These are phyloP conservation scores for Linnemannia zychae DNA, from an alignment of 192 early-diverging fungal species.

Conservation along the genomic window DNA sequence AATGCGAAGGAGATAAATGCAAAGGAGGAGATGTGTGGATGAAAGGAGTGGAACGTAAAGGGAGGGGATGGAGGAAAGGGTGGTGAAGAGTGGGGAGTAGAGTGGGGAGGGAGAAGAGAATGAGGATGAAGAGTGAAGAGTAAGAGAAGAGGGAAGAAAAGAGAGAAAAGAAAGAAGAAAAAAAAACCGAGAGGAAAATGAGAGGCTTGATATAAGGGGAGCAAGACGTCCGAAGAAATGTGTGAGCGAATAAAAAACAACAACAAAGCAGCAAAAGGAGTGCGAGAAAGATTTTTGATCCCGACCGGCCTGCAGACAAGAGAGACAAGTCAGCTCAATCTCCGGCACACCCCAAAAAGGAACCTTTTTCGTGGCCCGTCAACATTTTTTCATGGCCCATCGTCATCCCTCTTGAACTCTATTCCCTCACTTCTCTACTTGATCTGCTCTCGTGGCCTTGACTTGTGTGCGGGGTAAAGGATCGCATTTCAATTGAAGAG, in stretches of 20 bases:
- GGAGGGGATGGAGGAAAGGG: not conserved
- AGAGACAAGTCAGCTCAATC: constrained; percentile 13
- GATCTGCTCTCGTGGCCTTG: not conserved
- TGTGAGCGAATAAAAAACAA: constrained; percentile 1
- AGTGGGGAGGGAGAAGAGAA: constrained; percentile 9
- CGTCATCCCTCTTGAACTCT: constrained; percentile 2
- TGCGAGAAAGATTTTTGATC: not conserved
- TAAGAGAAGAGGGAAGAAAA: constrained; percentile 7
- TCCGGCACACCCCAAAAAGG: constrained; percentile 39
- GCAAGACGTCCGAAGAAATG: constrained; percentile 15
- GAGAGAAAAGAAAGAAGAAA: not conserved
- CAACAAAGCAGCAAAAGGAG: not conserved
- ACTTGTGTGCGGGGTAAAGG: not conserved
- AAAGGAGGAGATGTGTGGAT: constrained; percentile 2
- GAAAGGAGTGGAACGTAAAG: not conserved
- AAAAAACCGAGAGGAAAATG: not conserved
- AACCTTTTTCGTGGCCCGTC: constrained; percentile 45
- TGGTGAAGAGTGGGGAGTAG: constrained; percentile 18
- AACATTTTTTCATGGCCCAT: constrained; percentile 42
- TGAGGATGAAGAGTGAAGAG: not conserved
- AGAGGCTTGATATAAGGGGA: constrained; percentile 33
- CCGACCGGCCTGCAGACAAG: constrained; percentile 1
- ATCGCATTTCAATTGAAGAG: not conserved
- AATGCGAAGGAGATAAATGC: constrained; percentile 1
- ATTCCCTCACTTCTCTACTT: not conserved